Percentiles rank a stretch among this genome's conserved stretches.
Conservation (phyloP, 2,329 filamentous ascomycete genomes). For the Paraphaeosphaeria minitans region DNA sequence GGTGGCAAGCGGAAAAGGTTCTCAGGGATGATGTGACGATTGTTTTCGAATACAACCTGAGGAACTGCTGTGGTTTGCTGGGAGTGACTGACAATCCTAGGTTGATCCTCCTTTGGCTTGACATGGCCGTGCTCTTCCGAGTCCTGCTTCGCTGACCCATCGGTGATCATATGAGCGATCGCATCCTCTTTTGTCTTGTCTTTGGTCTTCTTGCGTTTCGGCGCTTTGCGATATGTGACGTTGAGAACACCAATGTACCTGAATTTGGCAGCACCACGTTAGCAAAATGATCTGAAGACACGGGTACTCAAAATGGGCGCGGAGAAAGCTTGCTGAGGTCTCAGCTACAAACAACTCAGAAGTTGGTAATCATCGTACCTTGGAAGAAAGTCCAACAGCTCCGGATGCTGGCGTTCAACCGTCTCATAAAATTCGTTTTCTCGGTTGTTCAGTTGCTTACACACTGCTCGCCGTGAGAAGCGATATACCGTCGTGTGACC, state of each 20-base stretch:
- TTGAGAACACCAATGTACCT: slow-evolving; percentile 98
- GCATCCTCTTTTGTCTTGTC: slow-evolving; percentile 35
- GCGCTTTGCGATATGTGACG: slow-evolving; percentile 87
- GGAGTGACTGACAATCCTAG: slow-evolving; percentile 72
- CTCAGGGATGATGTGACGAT: slow-evolving; percentile 88
- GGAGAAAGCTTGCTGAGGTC: slow-evolving; percentile 42
- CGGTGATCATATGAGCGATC: slow-evolving; percentile 24
- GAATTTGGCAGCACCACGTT: slow-evolving; percentile 36
- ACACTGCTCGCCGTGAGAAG: slow-evolving; percentile 92
- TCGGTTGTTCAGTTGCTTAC: slow-evolving; percentile 96
- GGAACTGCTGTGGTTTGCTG: slow-evolving; percentile 76
- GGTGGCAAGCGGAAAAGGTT: slow-evolving; percentile 73
- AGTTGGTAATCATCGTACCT: slow-evolving; percentile 54
- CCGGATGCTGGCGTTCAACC: slow-evolving; percentile 87
- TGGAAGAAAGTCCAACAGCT: slow-evolving; percentile 87
- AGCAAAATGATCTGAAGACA: slow-evolving; percentile 28
- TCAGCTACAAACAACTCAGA: slow-evolving; percentile 45
- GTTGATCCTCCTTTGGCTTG: slow-evolving; percentile 24
- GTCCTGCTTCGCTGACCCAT: slow-evolving; percentile 22
- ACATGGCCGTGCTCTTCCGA: slow-evolving; percentile 17
- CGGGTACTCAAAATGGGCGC: slow-evolving; percentile 5
- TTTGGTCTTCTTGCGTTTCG: slow-evolving; percentile 62
- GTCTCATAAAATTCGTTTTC: slow-evolving; percentile 99
- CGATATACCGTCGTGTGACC: slow-evolving; percentile 96
- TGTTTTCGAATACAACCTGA: slow-evolving; percentile 92